Evolutionary conservation across 306 rosid species (phyloP), one percentile per base, ranked within the genome.

Genomic region (Glycine soja): DNA sequence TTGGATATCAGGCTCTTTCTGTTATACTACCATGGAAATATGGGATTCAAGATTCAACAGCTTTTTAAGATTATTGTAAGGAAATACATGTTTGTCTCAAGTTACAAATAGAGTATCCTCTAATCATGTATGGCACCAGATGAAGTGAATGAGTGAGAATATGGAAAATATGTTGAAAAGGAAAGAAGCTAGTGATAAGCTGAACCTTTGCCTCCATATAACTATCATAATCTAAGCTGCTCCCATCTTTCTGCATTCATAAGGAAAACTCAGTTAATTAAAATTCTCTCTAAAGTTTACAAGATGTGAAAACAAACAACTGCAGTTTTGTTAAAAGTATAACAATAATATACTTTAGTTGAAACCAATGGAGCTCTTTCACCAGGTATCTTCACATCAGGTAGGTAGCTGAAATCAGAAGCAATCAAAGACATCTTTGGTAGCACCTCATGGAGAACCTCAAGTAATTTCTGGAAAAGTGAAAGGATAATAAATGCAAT

Each of bases 351-450:
- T 94, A 90, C 97, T 89, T 95, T 93, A 75, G 95, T 93, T 85
- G 99, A 91, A 88, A 93, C 99, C 86, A 95, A 81, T 9, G 98
- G 99, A 79, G 99, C 99, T 87, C 98, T 85, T 82, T 91, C 96
- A 58, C 99, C 99, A n/a, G 88, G 92, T 89, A 90, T 76, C 72
- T 50, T 90, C 80, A 95, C 94, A 85, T 95, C 99, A 34, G 99
- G 99, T 65, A 93, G 88, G 69, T 88, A 93, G 90, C 88, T 95
- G 82, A 95, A 95, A 85, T 95, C 99, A 11, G 97, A 95, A 83
- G 97, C 96, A 82, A 95, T 89, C 85, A 95, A 81, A 73, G 99
- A 95, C 99, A 95, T 95, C 92, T 93, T 95, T 51, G 99, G 99
- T 16, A 95, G 83, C 88, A 89, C 93, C 52, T 84, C 88, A 66